Evolutionary conservation across 345 rosid genomes (phyloP), one percentile per base, ranked within the genome.

Genomic region (Lenwebbia sp.): DNA sequence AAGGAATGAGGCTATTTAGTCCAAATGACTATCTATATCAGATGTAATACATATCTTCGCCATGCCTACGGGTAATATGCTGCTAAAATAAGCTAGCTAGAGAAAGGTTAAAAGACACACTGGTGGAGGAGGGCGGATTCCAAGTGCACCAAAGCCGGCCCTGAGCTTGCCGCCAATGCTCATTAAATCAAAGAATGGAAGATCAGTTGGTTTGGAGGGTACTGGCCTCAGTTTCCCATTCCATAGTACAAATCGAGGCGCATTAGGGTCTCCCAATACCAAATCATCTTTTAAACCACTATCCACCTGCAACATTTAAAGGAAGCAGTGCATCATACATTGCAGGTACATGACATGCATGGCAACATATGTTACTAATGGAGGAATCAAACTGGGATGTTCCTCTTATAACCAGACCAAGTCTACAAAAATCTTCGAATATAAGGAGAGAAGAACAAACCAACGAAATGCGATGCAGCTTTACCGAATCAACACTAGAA

Each of bases 161-260:
- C 97, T 94, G 58, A 97, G 88, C 89, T 95, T 96, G 84, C 99
- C 99, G 83, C 95, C 93, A 85, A 96, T 86, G 90, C 98, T 95
- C 99, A 95, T 94, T 89, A 97, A 93, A 83, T 96, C 93, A 82
- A 97, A 96, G 89, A 96, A 82, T 0, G 98, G 96, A 83, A 96
- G 89, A 87, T 97, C 98, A 8, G 90, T 84, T 10, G 92, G 93
- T 90, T 95, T 96, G 21, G 96, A 89, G 1, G 99, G 99, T 51
- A 97, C 99, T 6, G 98, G 98, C 90, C 98, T 95, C 85, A 97
- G 85, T 88, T 93, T 94, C 86, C 98, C 97, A 85, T 93, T 86
- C 99, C 99, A 96, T 85, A 96, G 86, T 47, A 96, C 99, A 86
- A 96, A 97, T 82, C 98, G 93, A 47, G 99, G 99, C 3, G 98